These are phyloP conservation scores for Podospora australis DNA, from an alignment of 495 filamentous ascomycete genomes.

Conservation along the genomic window DNA sequence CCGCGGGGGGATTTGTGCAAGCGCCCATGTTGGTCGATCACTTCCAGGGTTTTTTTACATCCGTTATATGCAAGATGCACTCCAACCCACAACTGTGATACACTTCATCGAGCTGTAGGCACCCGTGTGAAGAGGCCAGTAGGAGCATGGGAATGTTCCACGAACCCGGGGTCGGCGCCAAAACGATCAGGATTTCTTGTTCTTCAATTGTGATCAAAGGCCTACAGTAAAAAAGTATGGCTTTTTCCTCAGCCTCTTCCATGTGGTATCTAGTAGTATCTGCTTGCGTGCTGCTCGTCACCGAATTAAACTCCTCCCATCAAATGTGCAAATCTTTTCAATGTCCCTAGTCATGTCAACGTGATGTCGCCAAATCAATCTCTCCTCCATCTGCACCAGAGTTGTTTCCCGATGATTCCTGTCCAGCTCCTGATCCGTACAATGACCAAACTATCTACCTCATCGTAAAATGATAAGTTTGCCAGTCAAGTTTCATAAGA, in stretches of 20 bases:
- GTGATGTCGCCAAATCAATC: slow-evolving; percentile 1
- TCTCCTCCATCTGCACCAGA: not conserved
- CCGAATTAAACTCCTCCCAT: slow-evolving; percentile 6
- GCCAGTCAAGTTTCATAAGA: too few species aligned
- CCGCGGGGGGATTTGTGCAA: slow-evolving; percentile 5
- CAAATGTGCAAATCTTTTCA: slow-evolving; percentile 5
- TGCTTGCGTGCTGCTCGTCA: slow-evolving; percentile 2
- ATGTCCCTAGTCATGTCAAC: slow-evolving; percentile 8
- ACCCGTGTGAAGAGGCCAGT: not conserved
- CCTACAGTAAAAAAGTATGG: too few species aligned
- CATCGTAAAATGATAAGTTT: too few species aligned
- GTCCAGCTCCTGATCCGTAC: too few species aligned
- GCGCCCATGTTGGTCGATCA: slow-evolving; percentile 13
- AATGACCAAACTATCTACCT: too few species aligned
- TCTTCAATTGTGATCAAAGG: too few species aligned
- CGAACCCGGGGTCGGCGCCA: not conserved
- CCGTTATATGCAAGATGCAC: slow-evolving; percentile 12
- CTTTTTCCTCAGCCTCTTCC: too few species aligned
- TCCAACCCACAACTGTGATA: slow-evolving; percentile 9
- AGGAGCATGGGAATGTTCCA: not conserved
- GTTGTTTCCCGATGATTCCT: not conserved
- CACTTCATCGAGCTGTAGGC: not conserved
- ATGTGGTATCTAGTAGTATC: slow-evolving; percentile 22
- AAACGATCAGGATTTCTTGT: too few species aligned
- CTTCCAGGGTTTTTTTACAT: not conserved